Percentiles rank a stretch among this genome's conserved stretches.
Evolutionary conservation across 2,329 filamentous ascomycete genomes (phyloP).

Genomic region (Monosporascus sp.): DNA sequence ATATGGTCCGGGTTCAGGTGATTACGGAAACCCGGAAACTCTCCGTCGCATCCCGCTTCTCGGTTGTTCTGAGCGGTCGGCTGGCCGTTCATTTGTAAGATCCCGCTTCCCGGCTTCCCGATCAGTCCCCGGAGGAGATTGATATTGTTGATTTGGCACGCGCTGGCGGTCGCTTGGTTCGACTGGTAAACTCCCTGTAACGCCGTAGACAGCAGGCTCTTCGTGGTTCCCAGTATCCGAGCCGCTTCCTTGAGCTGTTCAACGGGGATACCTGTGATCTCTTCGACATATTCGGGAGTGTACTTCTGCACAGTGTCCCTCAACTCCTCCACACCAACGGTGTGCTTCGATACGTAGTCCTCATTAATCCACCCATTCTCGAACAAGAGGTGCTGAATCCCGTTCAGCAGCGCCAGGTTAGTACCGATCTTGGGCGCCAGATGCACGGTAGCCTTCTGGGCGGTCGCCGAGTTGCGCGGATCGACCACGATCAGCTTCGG

Average conservation of each 20-base stretch:
- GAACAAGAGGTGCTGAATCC: conserved; percentile 30
- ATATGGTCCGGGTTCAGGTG: conserved; percentile 28
- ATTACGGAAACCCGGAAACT: conserved; percentile 32
- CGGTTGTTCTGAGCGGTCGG: conserved; percentile 35
- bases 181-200: conserved; percentile 35
- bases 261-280: conserved; percentile 29
- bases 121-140: conserved; percentile 30
- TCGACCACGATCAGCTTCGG: conserved; percentile 31
- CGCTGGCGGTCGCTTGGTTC: conserved; percentile 32
- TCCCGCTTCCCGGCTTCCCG: conserved; percentile 28
- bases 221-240: conserved; percentile 25
- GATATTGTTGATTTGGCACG: conserved; percentile 36
- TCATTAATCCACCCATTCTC: conserved; percentile 29
- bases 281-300: conserved; percentile 24
- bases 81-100: conserved; percentile 35
- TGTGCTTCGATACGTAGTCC: conserved; percentile 24
- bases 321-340: conserved; percentile 23
- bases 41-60: conserved; percentile 32
- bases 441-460: conserved; percentile 28
- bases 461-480: conserved; percentile 27
- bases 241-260: conserved; percentile 25
- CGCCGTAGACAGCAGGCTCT: conserved; percentile 29
- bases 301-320: conserved; percentile 23
- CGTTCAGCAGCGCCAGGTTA: conserved; percentile 31
- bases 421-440: conserved; percentile 29